phyloP scores from a whole-genome alignment of 1,284 basidiomycete genomes.

The Cerioporus squamosus region DNA sequence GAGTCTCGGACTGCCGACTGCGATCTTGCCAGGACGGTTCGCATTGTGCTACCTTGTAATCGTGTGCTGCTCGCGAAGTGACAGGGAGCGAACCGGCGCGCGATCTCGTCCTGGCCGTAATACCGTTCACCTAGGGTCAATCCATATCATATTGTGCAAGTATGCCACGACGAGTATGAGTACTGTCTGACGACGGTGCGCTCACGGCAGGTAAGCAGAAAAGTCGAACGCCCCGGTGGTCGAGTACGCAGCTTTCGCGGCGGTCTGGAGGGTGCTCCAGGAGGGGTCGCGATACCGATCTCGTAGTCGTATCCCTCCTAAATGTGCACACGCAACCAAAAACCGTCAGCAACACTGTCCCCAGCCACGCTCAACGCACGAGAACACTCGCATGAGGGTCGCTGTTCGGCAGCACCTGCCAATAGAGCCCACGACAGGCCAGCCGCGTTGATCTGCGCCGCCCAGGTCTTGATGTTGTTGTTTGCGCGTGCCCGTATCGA shows the following conservation, averaged over 20 bases:
- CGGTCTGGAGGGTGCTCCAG: conserved; percentile 28
- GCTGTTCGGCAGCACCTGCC: conserved; percentile 41
- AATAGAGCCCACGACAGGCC: conserved; percentile 43
- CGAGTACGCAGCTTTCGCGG: conserved; percentile 22
- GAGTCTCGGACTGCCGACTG: too few species aligned
- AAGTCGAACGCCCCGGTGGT: conserved; percentile 32
- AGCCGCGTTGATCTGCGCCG: conserved; percentile 38
- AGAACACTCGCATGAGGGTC: conserved; percentile 38
- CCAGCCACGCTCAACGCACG: neutral
- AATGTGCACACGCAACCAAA: too few species aligned
- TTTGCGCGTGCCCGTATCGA: conserved; percentile 31
- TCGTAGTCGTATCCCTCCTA: conserved; percentile 40
- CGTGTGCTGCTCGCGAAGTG: too few species aligned
- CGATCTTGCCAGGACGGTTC: too few species aligned
- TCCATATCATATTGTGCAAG: too few species aligned
- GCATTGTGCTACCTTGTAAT: too few species aligned
- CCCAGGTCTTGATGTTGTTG: conserved; percentile 37
- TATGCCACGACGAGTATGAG: too few species aligned
- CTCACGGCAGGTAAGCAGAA: conserved; percentile 17
- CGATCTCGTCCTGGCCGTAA: too few species aligned
- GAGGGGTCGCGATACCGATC: conserved; percentile 32
- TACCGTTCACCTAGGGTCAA: too few species aligned
- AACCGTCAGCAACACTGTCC: neutral
- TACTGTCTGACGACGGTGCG: neutral
- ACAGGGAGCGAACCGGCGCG: too few species aligned